Evolutionary conservation across 1,284 basidiomycete genomes (phyloP).

Genomic region (Puccinia triticina): DNA sequence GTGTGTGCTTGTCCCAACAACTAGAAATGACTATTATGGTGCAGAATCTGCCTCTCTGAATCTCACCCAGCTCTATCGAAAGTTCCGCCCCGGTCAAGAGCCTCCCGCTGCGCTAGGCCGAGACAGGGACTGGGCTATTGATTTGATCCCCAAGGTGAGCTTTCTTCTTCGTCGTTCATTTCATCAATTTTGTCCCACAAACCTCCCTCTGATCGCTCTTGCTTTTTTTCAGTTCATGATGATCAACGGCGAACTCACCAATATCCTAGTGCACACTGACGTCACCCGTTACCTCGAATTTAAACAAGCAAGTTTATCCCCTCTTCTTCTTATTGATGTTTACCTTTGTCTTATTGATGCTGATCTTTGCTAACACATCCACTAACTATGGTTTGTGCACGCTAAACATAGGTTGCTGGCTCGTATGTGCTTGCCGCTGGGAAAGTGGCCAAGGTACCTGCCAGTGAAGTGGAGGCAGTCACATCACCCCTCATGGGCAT

Average conservation of each 20-base stretch:
- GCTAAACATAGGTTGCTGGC: constrained; percentile 72
- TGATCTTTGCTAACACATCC: too few species aligned
- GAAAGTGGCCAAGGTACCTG: constrained; percentile 95
- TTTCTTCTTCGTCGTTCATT: not conserved
- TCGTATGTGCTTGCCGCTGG: constrained; percentile 97
- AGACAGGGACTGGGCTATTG: constrained; percentile 92
- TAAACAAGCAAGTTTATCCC: constrained; percentile 70
- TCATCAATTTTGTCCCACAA: not conserved
- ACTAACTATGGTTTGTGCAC: not conserved
- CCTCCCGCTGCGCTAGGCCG: constrained; percentile 74
- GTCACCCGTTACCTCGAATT: constrained; percentile 99
- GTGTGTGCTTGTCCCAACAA: not conserved
- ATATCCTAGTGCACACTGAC: constrained; percentile 98
- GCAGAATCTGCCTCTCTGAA: constrained; percentile 97
- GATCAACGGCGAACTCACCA: constrained; percentile 94
- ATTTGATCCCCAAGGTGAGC: constrained; percentile 70
- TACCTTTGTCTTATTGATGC: not conserved
- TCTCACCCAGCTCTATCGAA: constrained; percentile 95
- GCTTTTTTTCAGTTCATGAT: constrained; percentile 84
- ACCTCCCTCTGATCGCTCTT: not conserved
- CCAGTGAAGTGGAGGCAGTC: constrained; percentile 96
- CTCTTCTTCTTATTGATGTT: not conserved
- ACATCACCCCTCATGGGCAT: constrained; percentile 93
- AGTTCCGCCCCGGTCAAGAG: constrained; percentile 71
- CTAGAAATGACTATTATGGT: constrained; percentile 94